These are phyloP conservation scores for Colletotrichum aenigma DNA, from an alignment of 2,329 filamentous ascomycete species.

Conservation along the genomic window DNA sequence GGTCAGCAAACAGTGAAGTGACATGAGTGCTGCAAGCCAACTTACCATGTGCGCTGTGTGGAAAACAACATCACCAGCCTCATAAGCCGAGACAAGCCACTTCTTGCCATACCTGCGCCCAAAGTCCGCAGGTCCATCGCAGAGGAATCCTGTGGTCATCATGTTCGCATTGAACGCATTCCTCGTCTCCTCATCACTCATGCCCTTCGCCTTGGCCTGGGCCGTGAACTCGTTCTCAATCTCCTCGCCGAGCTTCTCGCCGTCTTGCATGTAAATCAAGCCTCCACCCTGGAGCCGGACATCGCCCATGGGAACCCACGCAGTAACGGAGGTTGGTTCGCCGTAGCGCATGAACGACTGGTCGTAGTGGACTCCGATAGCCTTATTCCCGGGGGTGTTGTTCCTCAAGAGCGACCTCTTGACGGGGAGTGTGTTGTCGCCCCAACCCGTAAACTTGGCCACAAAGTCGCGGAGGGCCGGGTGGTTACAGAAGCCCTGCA, in stretches of 20 bases:
- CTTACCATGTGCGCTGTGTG: slow-evolving; percentile 38
- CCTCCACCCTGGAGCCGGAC: slow-evolving; percentile 59
- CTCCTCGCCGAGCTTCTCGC: slow-evolving; percentile 37
- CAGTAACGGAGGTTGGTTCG: slow-evolving; percentile 58
- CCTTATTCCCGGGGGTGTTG: slow-evolving; percentile 59
- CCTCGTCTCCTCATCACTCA: slow-evolving; percentile 56
- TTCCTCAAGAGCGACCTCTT: slow-evolving; percentile 57
- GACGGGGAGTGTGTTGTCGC: slow-evolving; percentile 28
- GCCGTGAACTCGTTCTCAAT: slow-evolving; percentile 46
- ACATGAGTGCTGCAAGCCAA: not conserved
- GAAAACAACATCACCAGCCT: slow-evolving; percentile 44
- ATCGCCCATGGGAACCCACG: slow-evolving; percentile 63
- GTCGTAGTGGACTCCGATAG: slow-evolving; percentile 66
- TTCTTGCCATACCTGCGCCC: slow-evolving; percentile 27
- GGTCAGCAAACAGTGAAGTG: too few species aligned
- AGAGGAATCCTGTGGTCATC: slow-evolving; percentile 59
- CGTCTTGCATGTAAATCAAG: slow-evolving; percentile 61
- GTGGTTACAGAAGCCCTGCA: slow-evolving; percentile 52
- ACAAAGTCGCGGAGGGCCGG: slow-evolving; percentile 53
- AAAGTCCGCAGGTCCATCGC: slow-evolving; percentile 34
- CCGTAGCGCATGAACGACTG: slow-evolving; percentile 62
- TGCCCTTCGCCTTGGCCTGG: slow-evolving; percentile 44
- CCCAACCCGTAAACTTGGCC: slow-evolving; percentile 58
- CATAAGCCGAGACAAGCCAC: slow-evolving; percentile 41
- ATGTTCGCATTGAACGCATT: slow-evolving; percentile 63